phyloP scores from a whole-genome alignment of 73 alveolate species.

The Paramecium biaurelia region DNA sequence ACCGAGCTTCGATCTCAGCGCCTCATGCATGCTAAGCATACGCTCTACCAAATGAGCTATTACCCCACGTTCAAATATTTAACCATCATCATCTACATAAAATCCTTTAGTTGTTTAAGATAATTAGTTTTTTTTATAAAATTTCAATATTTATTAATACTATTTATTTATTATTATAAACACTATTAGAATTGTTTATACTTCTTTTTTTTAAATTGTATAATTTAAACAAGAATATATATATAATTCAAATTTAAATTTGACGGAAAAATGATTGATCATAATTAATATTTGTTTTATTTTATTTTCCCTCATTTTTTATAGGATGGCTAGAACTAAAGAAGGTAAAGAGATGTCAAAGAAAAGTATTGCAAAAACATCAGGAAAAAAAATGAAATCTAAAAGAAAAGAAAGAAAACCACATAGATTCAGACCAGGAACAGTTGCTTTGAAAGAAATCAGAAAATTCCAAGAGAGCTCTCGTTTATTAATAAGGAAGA shows the following conservation, averaged over 20 bases:
- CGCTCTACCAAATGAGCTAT: slow-evolving; percentile 63
- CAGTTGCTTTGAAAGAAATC: slow-evolving; percentile 89
- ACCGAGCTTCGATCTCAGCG: slow-evolving; percentile 65
- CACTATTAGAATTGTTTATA: background rate
- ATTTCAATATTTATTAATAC: too few species aligned
- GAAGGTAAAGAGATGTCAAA: slow-evolving; percentile 19
- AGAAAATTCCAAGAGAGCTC: slow-evolving; percentile 83
- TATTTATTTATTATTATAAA: too few species aligned
- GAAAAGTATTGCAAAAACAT: background rate
- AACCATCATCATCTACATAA: background rate
- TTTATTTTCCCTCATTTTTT: background rate
- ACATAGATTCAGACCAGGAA: slow-evolving; percentile 86
- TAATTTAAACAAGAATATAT: background rate
- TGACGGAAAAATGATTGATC: background rate
- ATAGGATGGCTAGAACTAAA: slow-evolving; percentile 16
- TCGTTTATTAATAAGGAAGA: slow-evolving; percentile 78
- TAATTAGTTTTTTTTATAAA: too few species aligned
- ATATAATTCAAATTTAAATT: background rate
- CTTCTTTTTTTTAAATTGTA: background rate
- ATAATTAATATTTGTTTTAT: background rate
- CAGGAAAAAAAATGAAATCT: background rate
- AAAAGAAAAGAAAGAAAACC: background rate
- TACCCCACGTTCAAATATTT: slow-evolving; percentile 45
- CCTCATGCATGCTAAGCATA: slow-evolving; percentile 63
- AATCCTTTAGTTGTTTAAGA: background rate